Conservation (phyloP, 768 basidiomycete species). For the Tulasnella sp. region DNA sequence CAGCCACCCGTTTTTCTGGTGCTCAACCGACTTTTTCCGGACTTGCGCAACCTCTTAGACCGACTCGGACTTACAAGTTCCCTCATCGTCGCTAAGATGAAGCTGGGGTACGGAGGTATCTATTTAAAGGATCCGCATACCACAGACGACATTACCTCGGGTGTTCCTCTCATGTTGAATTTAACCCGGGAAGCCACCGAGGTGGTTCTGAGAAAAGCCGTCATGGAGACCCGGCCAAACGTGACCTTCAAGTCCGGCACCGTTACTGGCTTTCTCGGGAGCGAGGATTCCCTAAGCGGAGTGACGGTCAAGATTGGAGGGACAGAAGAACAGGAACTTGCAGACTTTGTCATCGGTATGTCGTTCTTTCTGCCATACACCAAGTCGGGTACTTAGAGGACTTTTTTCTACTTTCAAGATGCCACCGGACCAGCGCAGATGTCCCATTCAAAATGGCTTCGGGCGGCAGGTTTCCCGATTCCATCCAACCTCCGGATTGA, state of each 20-base stretch:
- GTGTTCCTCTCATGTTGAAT: not conserved
- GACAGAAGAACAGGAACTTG: not conserved
- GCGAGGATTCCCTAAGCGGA: not conserved
- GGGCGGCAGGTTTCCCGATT: not conserved
- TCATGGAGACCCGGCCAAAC: not conserved
- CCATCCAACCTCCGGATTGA: constrained; percentile 7
- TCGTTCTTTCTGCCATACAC: no score
- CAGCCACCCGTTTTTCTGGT: not conserved
- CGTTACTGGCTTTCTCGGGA: not conserved
- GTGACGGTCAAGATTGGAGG: not conserved
- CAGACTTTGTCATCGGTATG: constrained; percentile 21
- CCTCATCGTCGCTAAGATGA: not conserved
- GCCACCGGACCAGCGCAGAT: constrained; percentile 22
- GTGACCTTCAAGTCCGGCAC: not conserved
- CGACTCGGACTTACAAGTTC: not conserved
- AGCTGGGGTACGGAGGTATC: not conserved
- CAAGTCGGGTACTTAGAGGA: not conserved
- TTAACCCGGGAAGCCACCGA: constrained; percentile 18
- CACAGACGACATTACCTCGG: not conserved
- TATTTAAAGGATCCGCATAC: not conserved
- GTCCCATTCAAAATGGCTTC: constrained; percentile 10
- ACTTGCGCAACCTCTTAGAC: constrained; percentile 31
- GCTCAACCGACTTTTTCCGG: constrained; percentile 20
- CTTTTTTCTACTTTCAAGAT: not conserved
- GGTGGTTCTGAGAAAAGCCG: not conserved